Evolutionary conservation across 202 grass and related monocot genomes (phyloP), one percentile per base, ranked within the genome.

Genomic region (Carex sylvatica): DNA sequence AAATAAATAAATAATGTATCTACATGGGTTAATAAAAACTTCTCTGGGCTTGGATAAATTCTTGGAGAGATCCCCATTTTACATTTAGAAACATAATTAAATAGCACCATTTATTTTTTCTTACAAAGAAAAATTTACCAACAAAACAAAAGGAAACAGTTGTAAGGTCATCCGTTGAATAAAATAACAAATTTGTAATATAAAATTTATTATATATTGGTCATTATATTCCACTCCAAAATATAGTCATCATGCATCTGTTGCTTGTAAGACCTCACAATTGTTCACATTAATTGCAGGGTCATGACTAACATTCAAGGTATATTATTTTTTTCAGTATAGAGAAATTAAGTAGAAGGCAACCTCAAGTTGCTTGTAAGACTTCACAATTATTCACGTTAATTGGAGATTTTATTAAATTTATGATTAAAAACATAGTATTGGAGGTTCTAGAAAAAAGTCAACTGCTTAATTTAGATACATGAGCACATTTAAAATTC

Each of bases 341-440:
- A 60, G 28, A 78, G 11, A 60, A 78, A 72, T 35, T 78, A n/a
- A n/a, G n/a, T n/a, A 78, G 26, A 58, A 60, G 74, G 61, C 53
- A 30, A 23, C 14, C 14, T 35, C 74, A 58, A 60, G 18, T 78
- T 78, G 53, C 52, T 78, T 59, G n/a, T 54, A 60, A 26, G 49
- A 59, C 55, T 33, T 60, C 52, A 78, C 55, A 76, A 60, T 40
- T 13, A 58, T 61, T 22, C 30, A 36, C 33, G 40, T 60, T 33
- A 61, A 69, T 69, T 42, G 14, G 33, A 40, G 33, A 42, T n/a
- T 40, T 2, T 69, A 69, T 28, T 40, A 38, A 36, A 68, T 68
- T 10, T 70, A 42, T 19, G 66, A 70, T 2, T 2, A 47, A 38
- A 71, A 71, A 23, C 9, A 42, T 24, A 23, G 40, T 71, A 22